A percentile compares a stretch with the other conserved stretches of the same genome.
phyloP scores from a whole-genome alignment of 306 rosid species.

The Rosa lucieae region DNA sequence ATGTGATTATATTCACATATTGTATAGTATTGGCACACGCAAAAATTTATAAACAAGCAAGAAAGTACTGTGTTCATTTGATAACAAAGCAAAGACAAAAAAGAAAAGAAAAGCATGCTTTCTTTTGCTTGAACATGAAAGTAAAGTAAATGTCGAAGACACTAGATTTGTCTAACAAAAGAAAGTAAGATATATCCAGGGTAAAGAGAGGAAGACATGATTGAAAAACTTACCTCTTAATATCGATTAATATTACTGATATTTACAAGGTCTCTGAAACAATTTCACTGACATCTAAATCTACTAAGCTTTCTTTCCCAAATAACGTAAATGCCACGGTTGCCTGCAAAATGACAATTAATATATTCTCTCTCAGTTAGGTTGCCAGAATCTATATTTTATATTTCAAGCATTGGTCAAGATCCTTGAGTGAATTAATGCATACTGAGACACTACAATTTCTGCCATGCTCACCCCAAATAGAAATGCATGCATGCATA shows the following conservation, averaged over 20 bases:
- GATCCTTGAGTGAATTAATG: background rate
- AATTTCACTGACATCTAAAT: slow-evolving; percentile 60
- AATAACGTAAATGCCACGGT: slow-evolving; percentile 72
- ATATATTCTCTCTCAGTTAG: slow-evolving; percentile 15
- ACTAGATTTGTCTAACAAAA: background rate
- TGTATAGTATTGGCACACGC: background rate
- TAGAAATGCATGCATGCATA: background rate
- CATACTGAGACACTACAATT: background rate
- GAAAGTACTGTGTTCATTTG: background rate
- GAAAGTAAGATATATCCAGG: slow-evolving; percentile 13
- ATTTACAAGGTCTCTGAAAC: slow-evolving; percentile 40
- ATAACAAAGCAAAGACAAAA: background rate
- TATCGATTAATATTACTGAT: slow-evolving; percentile 15
- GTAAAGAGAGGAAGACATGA: background rate
- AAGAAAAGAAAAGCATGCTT: background rate
- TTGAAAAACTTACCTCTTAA: slow-evolving; percentile 41
- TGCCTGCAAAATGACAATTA: slow-evolving; percentile 64
- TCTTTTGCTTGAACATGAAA: background rate
- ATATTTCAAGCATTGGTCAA: background rate
- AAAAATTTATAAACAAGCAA: background rate
- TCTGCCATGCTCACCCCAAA: background rate
- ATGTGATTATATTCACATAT: background rate
- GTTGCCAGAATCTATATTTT: background rate
- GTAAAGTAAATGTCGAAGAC: background rate
- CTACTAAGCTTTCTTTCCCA: slow-evolving; percentile 87